Evolutionary conservation across 805 yeast species (phyloP).

Genomic region (Ogataea zsoltii): DNA sequence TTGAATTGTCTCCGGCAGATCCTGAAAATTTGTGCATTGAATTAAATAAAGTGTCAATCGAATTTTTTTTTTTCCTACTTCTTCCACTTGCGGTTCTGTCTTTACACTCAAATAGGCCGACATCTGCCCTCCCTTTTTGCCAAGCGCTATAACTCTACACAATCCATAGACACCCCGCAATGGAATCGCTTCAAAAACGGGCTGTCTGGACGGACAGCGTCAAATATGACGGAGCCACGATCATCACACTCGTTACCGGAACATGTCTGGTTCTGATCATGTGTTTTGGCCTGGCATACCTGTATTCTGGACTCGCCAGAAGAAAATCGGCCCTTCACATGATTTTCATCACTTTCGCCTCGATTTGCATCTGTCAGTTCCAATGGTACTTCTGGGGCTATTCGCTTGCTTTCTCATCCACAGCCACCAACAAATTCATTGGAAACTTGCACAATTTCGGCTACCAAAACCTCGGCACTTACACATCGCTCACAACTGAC

Average conservation of each 20-base stretch:
- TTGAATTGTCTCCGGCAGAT: too few species aligned
- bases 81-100: too few species aligned
- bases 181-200: conserved; percentile 19
- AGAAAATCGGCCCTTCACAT: conserved; percentile 86
- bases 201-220: conserved; percentile 27
- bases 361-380: conserved; percentile 59
- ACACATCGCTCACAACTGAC: conserved; percentile 17
- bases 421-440: conserved; percentile 80
- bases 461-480: conserved; percentile 64
- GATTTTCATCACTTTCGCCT: conserved; percentile 77
- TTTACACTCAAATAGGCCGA: too few species aligned
- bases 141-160: too few species aligned
- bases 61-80: too few species aligned
- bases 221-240: conserved; percentile 46
- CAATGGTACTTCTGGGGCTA: conserved; percentile 99
- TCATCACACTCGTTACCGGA: conserved; percentile 56
- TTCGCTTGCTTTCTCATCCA: conserved; percentile 80
- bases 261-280: conserved; percentile 79
- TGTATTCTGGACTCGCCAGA: conserved; percentile 89
- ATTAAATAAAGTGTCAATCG: too few species aligned
- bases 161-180: not conserved
- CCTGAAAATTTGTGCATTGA: too few species aligned
- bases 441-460: conserved; percentile 88
- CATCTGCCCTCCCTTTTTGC: too few species aligned
- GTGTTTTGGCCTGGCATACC: conserved; percentile 93